Base-by-base conservation (phyloP, 2,329 filamentous ascomycete genomes). In the Tricladium varicosporioides region DNA sequence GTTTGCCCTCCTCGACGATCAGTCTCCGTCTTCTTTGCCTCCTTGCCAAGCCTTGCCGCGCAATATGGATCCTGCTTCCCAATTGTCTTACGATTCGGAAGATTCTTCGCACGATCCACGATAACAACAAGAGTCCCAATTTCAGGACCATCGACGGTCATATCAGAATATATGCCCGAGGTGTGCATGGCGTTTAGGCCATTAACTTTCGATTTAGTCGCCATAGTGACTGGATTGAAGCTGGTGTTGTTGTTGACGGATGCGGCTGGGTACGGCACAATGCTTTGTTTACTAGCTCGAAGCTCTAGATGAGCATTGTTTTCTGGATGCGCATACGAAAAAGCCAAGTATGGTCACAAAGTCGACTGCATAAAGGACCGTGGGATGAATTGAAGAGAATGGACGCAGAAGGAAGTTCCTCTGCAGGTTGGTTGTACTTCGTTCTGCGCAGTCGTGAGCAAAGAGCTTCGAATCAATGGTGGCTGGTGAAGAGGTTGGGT, bases 31-130 rank as follows among this genome's bases (percentile, higher is more conserved):
- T 97, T 97, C 78, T 95, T 96, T 48, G 94, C 94, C 75, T 97
- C 92, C 74, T 99, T 99, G 33, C 93, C 94, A 47, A 99, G 77
- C 53, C 94, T 82, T 32, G 92, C 92, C 40, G 94, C 94, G 74
- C 92, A 97, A 74, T 97, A 99, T 0, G 94, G 93, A 71, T 97
- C 92, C 76, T 99, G 94, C 76, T 99, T 99, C 55, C 94, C 94
- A 79, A 99, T 97, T 5, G 92, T 94, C 78, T 96, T 96, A 66
- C 92, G 80, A 75, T 99, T 99, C 51, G 94, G 94, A 65, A 99
- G 77, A 72, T 99, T 99, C 83, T 96, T 97, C 52, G 92, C 94
- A 65, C 92, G 84, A 76, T 99, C 94, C 69, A 97, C 85, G 67
- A 99, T 87, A 56, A 92, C 83, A 48, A 99, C 91, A 65, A 99